Base-by-base conservation (phyloP, 2,329 filamentous ascomycete genomes). In the Fusarium nisikadoi region DNA sequence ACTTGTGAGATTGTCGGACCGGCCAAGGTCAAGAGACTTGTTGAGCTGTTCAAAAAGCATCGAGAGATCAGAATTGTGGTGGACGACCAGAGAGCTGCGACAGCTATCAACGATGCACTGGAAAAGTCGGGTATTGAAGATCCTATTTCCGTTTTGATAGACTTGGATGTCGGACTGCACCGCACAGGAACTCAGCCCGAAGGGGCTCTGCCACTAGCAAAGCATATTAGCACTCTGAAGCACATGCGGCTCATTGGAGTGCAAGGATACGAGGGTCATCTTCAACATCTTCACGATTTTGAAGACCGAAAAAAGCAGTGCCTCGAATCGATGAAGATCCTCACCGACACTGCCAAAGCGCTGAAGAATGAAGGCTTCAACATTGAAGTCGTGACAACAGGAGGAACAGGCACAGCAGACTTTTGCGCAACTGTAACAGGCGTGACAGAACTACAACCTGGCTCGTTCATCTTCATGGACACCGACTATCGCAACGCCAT, bases 401-500 rank as follows among this genome's bases (percentile, higher is more conserved):
- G 72, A 1, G 72, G 72, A 4, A 73, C 72, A 0, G 72, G 72
- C 2, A 75, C 72, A 2, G 60, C 63, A 59, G 86, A 88, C 66
- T 87, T 88, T 70, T 88, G 86, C 60, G 86, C 82, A 4, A 81
- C 62, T 78, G 85, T 86, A 0, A 82, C 83, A 0, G 86, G 86
- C 0, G 81, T 88, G 1, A 88, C 86, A 3, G 86, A 88, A 71
- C 79, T 88, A 4, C 86, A 88, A 72, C 86, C 86, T 0, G 86
- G 86, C 0, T 86, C 84, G 0, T 88, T 88, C 65, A 82, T 88
- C 61, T 88, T 88, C 74, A 88, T 88, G 86, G 86, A 88, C 62
- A 86, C 86, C 5, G 86, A 88, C 72, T 88, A 88, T 70, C 83
- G 86, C 6, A 85, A 86, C 56, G 86, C 86, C 1, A 80, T 88